Base-by-base conservation (phyloP, 768 basidiomycete genomes). In the Suillus occidentalis region DNA sequence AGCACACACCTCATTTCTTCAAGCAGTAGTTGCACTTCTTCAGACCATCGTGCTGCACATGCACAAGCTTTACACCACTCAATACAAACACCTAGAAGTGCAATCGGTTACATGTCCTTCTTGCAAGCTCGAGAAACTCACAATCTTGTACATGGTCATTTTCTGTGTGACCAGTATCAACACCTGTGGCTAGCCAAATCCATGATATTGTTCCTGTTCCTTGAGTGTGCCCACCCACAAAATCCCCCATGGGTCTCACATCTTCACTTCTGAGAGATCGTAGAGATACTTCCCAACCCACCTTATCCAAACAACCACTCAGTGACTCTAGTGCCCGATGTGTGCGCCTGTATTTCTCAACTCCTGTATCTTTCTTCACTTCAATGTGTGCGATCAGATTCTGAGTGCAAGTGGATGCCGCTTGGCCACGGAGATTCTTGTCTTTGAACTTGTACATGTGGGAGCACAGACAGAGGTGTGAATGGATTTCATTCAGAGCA, bases 1-100 rank as follows among this genome's bases (percentile, higher is more conserved):
- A 13, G 0, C 66, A 56, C 31, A 68, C 18, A 49, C 4, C 68
- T 58, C 73, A 75, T 76, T 60, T 75, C 73, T 61, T 74, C 73
- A n/a, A 57, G 34, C 14, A 75, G 56, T 1, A 74, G 60, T 4
- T 61, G 59, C 14, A 74, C 69, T 60, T 73, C 73, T 28, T 74
- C 74, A 0, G 14, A 13, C 70, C 71, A 71, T 5, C 65, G 64
- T 10, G 59, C 40, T 0, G 63, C 65, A n/a, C 68, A 45, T 6
- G 72, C 70, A 5, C 56, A 53, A 36, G 65, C 68, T 68, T 63
- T 69, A 12, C 64, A 66, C 66, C 66, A 66, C 40, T 69, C 61
- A 31, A 71, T 66, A 0, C 60, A 58, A 14, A 76, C 63, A 0
- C 65, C 72, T 72, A n/a, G 20, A 34, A 53, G 42, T n/a, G 6